These are phyloP conservation scores for Eleusine coracana DNA, from an alignment of 176 grass and related monocot genomes.

Conservation along the genomic window DNA sequence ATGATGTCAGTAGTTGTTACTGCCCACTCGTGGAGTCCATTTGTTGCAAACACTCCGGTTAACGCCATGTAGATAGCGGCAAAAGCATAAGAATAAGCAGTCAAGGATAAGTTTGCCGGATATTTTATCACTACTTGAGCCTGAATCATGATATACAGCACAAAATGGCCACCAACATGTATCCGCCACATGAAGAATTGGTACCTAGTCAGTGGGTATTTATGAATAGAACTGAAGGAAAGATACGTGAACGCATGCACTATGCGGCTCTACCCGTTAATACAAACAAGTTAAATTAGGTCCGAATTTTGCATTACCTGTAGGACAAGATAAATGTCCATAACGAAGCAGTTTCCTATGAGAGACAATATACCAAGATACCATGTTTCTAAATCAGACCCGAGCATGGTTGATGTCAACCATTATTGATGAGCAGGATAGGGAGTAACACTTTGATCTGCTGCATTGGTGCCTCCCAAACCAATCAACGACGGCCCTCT, in stretches of 20 bases:
- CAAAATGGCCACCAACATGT: too few species aligned
- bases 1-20: slow-evolving; percentile 70
- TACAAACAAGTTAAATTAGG: too few species aligned
- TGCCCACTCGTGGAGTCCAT: slow-evolving; percentile 76
- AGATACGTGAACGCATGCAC: too few species aligned
- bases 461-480: slow-evolving; percentile 16
- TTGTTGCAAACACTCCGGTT: slow-evolving; percentile 63
- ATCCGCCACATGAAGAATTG: too few species aligned
- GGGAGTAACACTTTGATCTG: slow-evolving; percentile 4
- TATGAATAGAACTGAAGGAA: too few species aligned
- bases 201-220: too few species aligned
- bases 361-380: slow-evolving; percentile 77
- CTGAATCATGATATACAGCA: slow-evolving; percentile 41
- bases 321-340: slow-evolving; percentile 87
- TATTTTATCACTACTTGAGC: slow-evolving; percentile 82
- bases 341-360: slow-evolving; percentile 77
- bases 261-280: too few species aligned
- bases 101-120: slow-evolving; percentile 85
- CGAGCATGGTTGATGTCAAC: slow-evolving; percentile 39
- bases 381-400: slow-evolving; percentile 53
- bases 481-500: slow-evolving; percentile 76
- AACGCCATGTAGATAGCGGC: slow-evolving; percentile 82
- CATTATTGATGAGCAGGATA: slow-evolving; percentile 18
- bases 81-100: slow-evolving; percentile 85
- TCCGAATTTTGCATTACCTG: slow-evolving; percentile 50